Base-by-base conservation (phyloP, 257 asterid genomes). In the Phtheirospermum japonicum region DNA sequence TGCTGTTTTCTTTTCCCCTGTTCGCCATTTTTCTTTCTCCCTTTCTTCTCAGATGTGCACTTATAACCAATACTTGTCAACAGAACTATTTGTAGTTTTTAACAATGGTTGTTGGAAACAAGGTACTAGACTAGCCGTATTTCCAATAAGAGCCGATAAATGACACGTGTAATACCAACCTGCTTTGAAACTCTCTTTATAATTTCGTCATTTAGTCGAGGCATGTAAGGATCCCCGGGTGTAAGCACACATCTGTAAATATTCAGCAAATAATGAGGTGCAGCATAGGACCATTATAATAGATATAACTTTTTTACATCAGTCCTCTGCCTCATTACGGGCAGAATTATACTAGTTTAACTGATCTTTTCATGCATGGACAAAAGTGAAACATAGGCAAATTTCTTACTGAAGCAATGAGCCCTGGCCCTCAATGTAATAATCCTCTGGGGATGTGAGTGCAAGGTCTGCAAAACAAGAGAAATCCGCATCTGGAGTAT, bases 161-260 rank as follows among this genome's bases (percentile, higher is more conserved):
- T 23, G 28, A 23, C 28, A 23, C 28, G 28, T 1, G 28, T 23
- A 45, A 14, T 13, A 72, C 70, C 13, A 48, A 89, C 99, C 97
- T 93, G 99, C 83, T 93, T 80, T 13, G 92, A 56, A 46, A 93
- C 99, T 79, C 97, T 79, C 74, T 60, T 76, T 65, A 93, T 82
- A 66, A 93, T 93, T 76, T 89, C 96, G 16, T 89, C 90, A 61
- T 93, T 93, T 50, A 82, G 80, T 39, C 89, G 84, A 72, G 86
- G 96, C 99, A 93, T 93, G 88, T 93, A 93, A 26, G 99, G 97
- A 68, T 89, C 96, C 52, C 97, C 99, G 59, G 97, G 99, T 37
- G 97, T 93, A 69, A 93, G 95, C 18, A 93, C 97, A 34, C 97
- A 93, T 75, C 97, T 93, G 80, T 61, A 53, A 61, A 73, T 36